Base-by-base conservation (phyloP, 192 early-diverging fungal species). In the Globomyces pollinis-pini region DNA sequence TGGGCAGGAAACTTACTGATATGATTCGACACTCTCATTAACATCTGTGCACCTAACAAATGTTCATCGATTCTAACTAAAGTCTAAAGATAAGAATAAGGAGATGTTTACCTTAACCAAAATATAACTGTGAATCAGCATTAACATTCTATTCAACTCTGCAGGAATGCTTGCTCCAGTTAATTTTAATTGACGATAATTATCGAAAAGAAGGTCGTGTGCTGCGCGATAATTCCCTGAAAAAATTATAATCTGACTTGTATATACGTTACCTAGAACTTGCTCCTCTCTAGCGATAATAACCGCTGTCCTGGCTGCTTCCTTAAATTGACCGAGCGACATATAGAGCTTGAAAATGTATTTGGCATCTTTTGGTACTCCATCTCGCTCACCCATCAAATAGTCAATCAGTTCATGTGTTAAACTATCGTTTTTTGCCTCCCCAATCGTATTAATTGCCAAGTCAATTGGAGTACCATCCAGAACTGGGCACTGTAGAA, bases 321-420 rank as follows among this genome's bases (percentile, higher is more conserved):
- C 79, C 15, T 61, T 41, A 57, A 64, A 80, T 30, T 77, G 68
- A 18, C 68, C 70, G 2, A 81, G 67, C 1, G 77, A 80, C 77
- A 81, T 80, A 58, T 80, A 80, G 35, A 81, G 65, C 38, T 77
- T 80, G 66, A 81, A 81, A 31, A 81, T 80, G 61, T 77, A 80
- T 50, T 80, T 81, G 15, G 79, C 74, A 39, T 80, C 78, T 65
- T 80, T 80, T 23, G 76, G 72, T 15, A 80, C 55, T 13, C 78
- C 78, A 50, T 80, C 78, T 11, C 68, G 66, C 58, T 80, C 78
- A 12, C 78, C 78, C 79, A 81, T 81, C 36, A 81, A 54, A 49
- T 61, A 81, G 58, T 78, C 79, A 39, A 81, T 80, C 13, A 81
- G 58, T 60, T 76, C 69, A 43, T 79, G 77, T 13, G 77, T 81